Evolutionary conservation across 2,329 filamentous ascomycete species (phyloP), one percentile per base, ranked within the genome.

Genomic region (Trichoderma gracile): DNA sequence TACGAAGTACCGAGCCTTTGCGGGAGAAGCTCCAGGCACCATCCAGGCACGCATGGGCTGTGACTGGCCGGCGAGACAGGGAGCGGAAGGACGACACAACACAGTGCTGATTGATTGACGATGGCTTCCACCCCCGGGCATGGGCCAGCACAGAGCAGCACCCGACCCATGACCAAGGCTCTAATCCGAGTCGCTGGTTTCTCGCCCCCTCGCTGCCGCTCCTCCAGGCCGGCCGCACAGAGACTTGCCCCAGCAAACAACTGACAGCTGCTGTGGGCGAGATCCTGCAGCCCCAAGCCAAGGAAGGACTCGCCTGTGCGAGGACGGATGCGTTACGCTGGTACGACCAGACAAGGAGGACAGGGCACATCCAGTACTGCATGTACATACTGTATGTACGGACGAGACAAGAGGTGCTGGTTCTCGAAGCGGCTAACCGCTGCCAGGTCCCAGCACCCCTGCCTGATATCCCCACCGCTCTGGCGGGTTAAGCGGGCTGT

Each of bases 361-460:
- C 33, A 38, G 33, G 33, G 33, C 33, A 12, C 9, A 14, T 38
- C 33, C 15, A 17, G 55, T 33, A 33, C 10, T 1, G 33, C 9
- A 30, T 30, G 30, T 27, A n/a, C n/a, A n/a, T n/a, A 27, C 25
- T 27, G 25, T 27, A 27, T 27, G 2, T 14, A 38, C 33, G 33
- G 33, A 38, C 33, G 33, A 9, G 33, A 38, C 12, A 38, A 14
- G 25, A 38, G 3, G 10, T 38, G 33, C 33, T 38, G 33, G 14
- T 43, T 43, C 42, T 65, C 49, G 43, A 60, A 50, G 63, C 23
- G 40, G 63, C 55, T 60, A 65, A 54, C 63, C 63, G 56, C 63
- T 65, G 63, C 63, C 63, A 65, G 63, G 63, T 49, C 63, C 56
- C 56, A 60, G 52, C n/a, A 49, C 50, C 61, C 61, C 38, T 65